Conservation (phyloP, 2,329 filamentous ascomycete species). For the Talaromyces islandicus region DNA sequence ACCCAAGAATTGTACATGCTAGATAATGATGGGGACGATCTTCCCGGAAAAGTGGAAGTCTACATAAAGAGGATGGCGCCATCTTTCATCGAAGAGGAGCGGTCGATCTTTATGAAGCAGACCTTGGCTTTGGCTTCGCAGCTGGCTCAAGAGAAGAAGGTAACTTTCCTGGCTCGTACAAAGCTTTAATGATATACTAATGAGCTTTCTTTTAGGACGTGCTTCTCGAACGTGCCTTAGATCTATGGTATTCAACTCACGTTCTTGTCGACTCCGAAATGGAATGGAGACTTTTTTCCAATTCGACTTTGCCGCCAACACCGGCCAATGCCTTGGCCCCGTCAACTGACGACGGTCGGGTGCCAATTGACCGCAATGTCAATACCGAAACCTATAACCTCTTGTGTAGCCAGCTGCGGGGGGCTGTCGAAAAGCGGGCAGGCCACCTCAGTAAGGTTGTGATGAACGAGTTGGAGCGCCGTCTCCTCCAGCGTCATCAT, state of each 20-base stretch:
- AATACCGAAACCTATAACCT: constrained; percentile 43
- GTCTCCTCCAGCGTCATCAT: constrained; percentile 54
- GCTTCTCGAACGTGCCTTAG: constrained; percentile 46
- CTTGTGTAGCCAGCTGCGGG: constrained; percentile 50
- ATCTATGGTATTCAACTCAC: constrained; percentile 53
- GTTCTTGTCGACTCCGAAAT: constrained; percentile 47
- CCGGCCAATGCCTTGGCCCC: constrained; percentile 31
- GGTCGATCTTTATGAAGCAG: constrained; percentile 45
- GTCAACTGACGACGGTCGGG: constrained; percentile 33
- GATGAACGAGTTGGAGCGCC: constrained; percentile 55
- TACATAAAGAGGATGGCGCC: constrained; percentile 47
- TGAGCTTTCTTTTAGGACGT: constrained; percentile 28
- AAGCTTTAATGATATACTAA: constrained; percentile 7
- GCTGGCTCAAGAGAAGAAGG: constrained; percentile 33
- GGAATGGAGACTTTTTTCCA: constrained; percentile 45
- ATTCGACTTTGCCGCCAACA: constrained; percentile 34
- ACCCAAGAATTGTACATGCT: constrained; percentile 42
- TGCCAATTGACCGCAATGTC: constrained; percentile 33
- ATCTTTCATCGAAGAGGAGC: constrained; percentile 44
- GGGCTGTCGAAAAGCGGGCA: constrained; percentile 51
- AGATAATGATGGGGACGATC: constrained; percentile 45
- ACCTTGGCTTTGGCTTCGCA: constrained; percentile 40
- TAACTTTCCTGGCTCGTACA: constrained; percentile 14
- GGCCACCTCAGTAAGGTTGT: constrained; percentile 47
- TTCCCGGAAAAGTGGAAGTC: constrained; percentile 47